phyloP scores from a whole-genome alignment of 129 eudicot genomes.

The Lactuca sativa region DNA sequence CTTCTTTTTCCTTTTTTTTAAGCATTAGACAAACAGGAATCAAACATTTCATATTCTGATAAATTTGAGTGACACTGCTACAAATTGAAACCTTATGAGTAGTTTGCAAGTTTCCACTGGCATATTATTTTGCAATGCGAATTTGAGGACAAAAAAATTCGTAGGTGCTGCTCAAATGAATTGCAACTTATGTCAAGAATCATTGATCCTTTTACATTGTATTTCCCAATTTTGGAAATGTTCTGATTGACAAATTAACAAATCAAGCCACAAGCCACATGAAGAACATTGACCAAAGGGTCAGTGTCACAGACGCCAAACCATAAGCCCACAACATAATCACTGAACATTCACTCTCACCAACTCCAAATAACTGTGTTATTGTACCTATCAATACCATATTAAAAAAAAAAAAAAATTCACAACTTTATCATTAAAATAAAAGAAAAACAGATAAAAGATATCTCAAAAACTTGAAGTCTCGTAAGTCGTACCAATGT shows the following conservation, averaged over 20 bases:
- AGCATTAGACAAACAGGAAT: no score
- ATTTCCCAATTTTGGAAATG: not conserved
- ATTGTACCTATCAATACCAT: constrained; percentile 33
- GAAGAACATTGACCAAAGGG: constrained; percentile 61
- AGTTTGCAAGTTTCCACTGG: not conserved
- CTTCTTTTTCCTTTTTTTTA: no score
- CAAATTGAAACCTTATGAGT: not conserved
- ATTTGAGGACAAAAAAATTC: no score
- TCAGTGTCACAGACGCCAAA: constrained; percentile 49
- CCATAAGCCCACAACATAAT: constrained; percentile 56
- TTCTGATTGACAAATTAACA: not conserved
- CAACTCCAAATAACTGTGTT: constrained; percentile 59
- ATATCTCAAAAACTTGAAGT: not conserved
- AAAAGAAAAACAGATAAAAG: not conserved
- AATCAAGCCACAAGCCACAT: constrained; percentile 53
- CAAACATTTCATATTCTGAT: no score
- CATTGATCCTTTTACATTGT: not conserved
- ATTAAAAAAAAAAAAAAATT: not conserved
- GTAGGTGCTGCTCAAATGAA: no score
- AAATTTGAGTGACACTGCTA: not conserved
- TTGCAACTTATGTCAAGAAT: not conserved
- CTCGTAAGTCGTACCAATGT: constrained; percentile 44
- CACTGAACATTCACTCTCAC: constrained; percentile 60
- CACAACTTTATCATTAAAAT: not conserved
- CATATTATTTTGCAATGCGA: not conserved